phyloP scores from a whole-genome alignment of 2,329 filamentous ascomycete species.

The Fusarium graminum region DNA sequence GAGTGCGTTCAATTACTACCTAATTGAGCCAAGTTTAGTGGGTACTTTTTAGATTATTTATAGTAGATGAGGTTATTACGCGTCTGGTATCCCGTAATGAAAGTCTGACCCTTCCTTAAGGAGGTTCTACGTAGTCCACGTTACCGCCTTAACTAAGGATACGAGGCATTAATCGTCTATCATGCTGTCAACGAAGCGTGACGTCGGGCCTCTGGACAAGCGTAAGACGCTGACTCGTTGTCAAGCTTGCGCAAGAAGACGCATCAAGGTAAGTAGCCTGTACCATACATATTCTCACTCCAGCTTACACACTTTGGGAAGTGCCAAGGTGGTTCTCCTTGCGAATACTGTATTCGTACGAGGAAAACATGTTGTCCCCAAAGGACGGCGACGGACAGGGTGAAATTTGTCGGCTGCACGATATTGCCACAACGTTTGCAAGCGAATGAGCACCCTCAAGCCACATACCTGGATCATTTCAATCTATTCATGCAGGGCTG shows the following conservation, averaged over 20 bases:
- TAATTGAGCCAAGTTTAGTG: constrained; percentile 9
- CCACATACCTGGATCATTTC: constrained; percentile 36
- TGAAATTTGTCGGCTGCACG: constrained; percentile 29
- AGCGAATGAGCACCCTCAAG: neutral
- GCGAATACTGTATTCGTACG: constrained; percentile 46
- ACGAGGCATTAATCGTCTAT: neutral
- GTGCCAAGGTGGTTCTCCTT: constrained; percentile 48
- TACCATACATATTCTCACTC: neutral
- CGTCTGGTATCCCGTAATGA: neutral
- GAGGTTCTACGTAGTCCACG: neutral
- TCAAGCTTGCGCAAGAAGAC: constrained; percentile 45
- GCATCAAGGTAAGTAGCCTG: constrained; percentile 44
- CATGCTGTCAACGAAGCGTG: constrained; percentile 16
- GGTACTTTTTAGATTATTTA: neutral
- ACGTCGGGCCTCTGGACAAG: constrained; percentile 47
- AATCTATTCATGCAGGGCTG: constrained; percentile 31
- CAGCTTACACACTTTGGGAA: neutral
- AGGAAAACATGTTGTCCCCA: constrained; percentile 44
- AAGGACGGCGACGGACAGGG: accelerated
- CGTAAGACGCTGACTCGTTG: constrained; percentile 46
- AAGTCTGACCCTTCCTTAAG: no score
- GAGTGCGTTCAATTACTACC: constrained; percentile 35
- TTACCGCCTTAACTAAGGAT: accelerated
- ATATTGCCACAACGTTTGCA: neutral
- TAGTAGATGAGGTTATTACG: no score